Evolutionary conservation across 2,329 filamentous ascomycete genomes (phyloP).

Genomic region (Claviceps humidiphila): DNA sequence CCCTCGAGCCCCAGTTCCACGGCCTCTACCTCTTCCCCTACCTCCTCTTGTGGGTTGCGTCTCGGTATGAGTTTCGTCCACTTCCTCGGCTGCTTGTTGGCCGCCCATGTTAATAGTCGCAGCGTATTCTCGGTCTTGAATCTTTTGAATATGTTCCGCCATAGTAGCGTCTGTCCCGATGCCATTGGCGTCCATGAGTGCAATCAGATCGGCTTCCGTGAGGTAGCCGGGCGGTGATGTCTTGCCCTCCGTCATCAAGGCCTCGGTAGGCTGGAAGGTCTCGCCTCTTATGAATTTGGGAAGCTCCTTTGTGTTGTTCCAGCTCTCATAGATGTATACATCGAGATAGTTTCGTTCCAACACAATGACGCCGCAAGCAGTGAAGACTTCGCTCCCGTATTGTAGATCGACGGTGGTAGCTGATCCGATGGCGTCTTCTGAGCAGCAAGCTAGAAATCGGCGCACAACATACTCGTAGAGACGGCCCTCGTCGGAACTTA

Average conservation of each 20-base stretch:
- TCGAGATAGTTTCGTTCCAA: constrained; percentile 86
- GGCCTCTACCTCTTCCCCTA: constrained; percentile 33
- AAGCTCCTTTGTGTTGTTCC: constrained; percentile 75
- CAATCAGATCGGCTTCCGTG: constrained; percentile 90
- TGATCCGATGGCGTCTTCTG: constrained; percentile 80
- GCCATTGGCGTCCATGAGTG: constrained; percentile 94
- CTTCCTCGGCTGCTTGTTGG: constrained; percentile 22
- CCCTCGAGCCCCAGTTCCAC: constrained; percentile 26
- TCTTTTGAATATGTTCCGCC: constrained; percentile 96
- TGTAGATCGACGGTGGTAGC: constrained; percentile 72
- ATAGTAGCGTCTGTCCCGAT: constrained; percentile 98
- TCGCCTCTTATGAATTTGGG: constrained; percentile 72
- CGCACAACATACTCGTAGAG: constrained; percentile 90
- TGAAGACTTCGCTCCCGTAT: constrained; percentile 75
- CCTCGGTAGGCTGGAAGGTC: constrained; percentile 75
- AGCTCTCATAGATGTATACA: constrained; percentile 92
- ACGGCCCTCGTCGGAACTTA: constrained; percentile 53
- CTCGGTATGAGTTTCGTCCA: constrained; percentile 20
- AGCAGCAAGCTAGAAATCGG: constrained; percentile 89
- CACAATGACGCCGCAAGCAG: constrained; percentile 71
- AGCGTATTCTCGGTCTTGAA: constrained; percentile 82
- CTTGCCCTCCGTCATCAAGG: constrained; percentile 80
- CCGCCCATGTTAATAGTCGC: constrained; percentile 41
- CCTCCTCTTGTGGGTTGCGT: constrained; percentile 24
- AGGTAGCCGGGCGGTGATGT: constrained; percentile 75